phyloP scores from a whole-genome alignment of 129 eudicot genomes.

The Saposhnikovia divaricata region DNA sequence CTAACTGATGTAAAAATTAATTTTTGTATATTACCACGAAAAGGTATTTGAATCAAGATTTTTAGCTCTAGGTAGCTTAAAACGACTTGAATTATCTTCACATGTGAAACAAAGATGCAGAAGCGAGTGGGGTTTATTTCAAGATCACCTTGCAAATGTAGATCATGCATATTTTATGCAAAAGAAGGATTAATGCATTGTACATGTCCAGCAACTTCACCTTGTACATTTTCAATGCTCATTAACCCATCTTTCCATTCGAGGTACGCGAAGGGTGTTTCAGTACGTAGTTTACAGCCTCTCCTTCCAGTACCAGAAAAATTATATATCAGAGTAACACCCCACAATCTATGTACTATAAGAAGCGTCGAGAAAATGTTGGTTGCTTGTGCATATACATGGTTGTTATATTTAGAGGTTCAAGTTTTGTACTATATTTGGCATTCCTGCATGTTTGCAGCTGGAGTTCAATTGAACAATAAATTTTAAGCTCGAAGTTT shows the following conservation, averaged over 20 bases:
- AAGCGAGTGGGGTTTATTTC: conserved; percentile 21
- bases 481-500: too few species aligned
- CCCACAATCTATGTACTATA: conserved; percentile 1
- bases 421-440: neutral
- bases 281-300: neutral
- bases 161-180: conserved; percentile 13
- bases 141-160: conserved; percentile 13
- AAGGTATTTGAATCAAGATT: too few species aligned
- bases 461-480: too few species aligned
- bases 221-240: neutral
- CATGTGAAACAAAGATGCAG: conserved; percentile 17
- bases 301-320: neutral
- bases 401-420: neutral
- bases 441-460: neutral
- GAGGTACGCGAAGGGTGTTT: neutral
- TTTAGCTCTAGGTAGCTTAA: neutral
- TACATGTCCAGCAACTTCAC: neutral
- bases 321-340: neutral
- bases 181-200: neutral
- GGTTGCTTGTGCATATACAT: conserved; percentile 3
- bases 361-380: neutral
- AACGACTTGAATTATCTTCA: neutral
- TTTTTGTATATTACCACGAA: neutral
- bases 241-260: neutral
- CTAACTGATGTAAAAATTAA: neutral